phyloP scores from a whole-genome alignment of 768 basidiomycete species.

The Strobilomyces dryophilus region DNA sequence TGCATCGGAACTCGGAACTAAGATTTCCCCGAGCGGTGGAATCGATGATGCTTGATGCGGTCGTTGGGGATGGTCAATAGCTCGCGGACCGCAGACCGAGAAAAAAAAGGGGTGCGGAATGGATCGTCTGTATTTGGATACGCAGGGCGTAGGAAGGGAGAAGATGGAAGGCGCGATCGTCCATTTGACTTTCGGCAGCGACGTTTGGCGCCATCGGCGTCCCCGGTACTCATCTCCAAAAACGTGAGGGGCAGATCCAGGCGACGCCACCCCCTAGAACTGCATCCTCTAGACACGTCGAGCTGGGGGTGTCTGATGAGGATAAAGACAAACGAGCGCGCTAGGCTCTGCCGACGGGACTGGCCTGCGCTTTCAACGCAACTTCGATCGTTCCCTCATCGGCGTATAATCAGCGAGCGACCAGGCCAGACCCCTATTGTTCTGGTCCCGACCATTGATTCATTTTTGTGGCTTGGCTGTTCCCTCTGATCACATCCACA shows the following conservation, averaged over 20 bases:
- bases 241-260: not conserved
- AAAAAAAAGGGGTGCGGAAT: slow-evolving; percentile 1
- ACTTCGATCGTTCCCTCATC: not conserved
- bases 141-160: not conserved
- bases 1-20: not conserved
- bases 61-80: not conserved
- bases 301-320: not conserved
- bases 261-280: not conserved
- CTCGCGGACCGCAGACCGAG: slow-evolving; percentile 9
- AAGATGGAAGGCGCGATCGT: not conserved
- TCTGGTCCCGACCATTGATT: slow-evolving; percentile 1
- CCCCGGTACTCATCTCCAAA: not conserved
- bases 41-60: not conserved
- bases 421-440: not conserved
- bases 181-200: not conserved
- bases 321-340: too few relatives aligned
- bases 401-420: not conserved
- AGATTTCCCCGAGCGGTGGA: not conserved
- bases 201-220: not conserved
- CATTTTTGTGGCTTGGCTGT: slow-evolving; percentile 17
- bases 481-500: slow-evolving; percentile 1
- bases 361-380: not conserved
- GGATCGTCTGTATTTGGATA: not conserved
- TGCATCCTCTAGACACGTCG: not conserved
- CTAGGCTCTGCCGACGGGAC: not conserved